These are phyloP conservation scores for Macadamia tetraphylla DNA, from an alignment of 164 flowering plant species.

Conservation along the genomic window DNA sequence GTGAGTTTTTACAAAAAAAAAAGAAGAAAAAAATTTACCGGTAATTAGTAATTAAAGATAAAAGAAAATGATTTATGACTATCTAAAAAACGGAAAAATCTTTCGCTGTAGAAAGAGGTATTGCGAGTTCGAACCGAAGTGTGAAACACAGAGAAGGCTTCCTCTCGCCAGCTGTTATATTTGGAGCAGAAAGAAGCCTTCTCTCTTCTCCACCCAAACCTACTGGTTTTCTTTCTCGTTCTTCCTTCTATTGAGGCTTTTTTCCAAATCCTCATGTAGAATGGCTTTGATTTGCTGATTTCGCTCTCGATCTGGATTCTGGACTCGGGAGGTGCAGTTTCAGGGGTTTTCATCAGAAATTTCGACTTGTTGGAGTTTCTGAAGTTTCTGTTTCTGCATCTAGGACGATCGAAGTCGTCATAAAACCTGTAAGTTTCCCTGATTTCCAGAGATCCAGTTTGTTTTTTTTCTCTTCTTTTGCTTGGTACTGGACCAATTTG, in stretches of 20 bases:
- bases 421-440: slow-evolving; percentile 1
- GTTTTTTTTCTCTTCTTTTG: not conserved
- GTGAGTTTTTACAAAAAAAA: no score
- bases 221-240: not conserved
- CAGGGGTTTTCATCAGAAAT: not conserved
- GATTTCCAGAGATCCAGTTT: slow-evolving; percentile 4
- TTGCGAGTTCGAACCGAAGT: slow-evolving; percentile 3
- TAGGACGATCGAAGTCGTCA: not conserved
- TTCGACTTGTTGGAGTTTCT: slow-evolving; percentile 1
- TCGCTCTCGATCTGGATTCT: slow-evolving; percentile 10
- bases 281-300: slow-evolving; percentile 3
- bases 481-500: not conserved
- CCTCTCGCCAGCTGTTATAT: slow-evolving; percentile 8
- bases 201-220: not conserved
- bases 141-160: slow-evolving; percentile 2
- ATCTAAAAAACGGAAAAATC: no score
- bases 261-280: not conserved
- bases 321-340: slow-evolving; percentile 1
- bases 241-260: not conserved
- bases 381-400: not conserved
- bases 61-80: no score
- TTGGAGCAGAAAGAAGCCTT: not conserved
- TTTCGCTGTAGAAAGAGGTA: not conserved
- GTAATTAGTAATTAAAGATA: no score
- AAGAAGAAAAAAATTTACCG: no score